Evolutionary conservation across 1,139 yeast genomes (phyloP).

Genomic region (Blastobotrys illinoisensis): DNA sequence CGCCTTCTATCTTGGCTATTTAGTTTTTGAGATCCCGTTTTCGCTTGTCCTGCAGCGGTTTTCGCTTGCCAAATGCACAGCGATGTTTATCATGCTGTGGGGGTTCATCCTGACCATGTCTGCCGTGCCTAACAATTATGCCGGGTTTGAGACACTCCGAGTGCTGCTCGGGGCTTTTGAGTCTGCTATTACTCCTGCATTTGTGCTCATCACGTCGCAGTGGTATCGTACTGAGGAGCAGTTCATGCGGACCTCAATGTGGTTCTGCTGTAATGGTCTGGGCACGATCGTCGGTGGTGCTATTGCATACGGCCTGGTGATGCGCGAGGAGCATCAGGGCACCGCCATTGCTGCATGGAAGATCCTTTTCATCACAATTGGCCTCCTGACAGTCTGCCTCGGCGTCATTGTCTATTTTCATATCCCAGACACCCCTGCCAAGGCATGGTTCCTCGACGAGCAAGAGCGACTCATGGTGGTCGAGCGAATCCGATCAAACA

Average conservation of each 20-base stretch:
- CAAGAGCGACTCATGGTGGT: conserved; percentile 49
- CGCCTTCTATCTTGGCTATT: conserved; percentile 48
- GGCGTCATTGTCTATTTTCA: conserved; percentile 38
- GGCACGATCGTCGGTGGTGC: conserved; percentile 34
- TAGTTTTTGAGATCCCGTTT: conserved; percentile 49
- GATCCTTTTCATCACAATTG: conserved; percentile 55
- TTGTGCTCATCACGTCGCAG: conserved; percentile 24
- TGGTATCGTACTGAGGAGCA: conserved; percentile 31
- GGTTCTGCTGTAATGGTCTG: conserved; percentile 40
- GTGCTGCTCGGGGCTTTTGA: conserved; percentile 55
- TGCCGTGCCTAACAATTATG: conserved; percentile 51
- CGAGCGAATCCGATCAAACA: conserved; percentile 41
- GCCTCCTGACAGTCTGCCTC: conserved; percentile 46
- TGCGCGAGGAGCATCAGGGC: conserved; percentile 36
- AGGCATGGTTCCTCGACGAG: conserved; percentile 47
- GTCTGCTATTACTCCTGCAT: conserved; percentile 53
- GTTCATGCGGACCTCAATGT: conserved; percentile 49
- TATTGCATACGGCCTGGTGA: conserved; percentile 37
- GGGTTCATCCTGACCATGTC: conserved; percentile 42
- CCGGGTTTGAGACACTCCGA: conserved; percentile 52
- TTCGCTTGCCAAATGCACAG: conserved; percentile 50
- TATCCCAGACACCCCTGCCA: conserved; percentile 50
- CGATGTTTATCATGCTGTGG: conserved; percentile 45
- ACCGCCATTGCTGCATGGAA: conserved; percentile 50
- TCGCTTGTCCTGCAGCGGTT: conserved; percentile 45